A percentile compares a stretch with the other conserved stretches of the same genome.
These are phyloP conservation scores for Casuarina equisetifolia DNA, from an alignment of 306 rosid genomes.

Conservation along the genomic window DNA sequence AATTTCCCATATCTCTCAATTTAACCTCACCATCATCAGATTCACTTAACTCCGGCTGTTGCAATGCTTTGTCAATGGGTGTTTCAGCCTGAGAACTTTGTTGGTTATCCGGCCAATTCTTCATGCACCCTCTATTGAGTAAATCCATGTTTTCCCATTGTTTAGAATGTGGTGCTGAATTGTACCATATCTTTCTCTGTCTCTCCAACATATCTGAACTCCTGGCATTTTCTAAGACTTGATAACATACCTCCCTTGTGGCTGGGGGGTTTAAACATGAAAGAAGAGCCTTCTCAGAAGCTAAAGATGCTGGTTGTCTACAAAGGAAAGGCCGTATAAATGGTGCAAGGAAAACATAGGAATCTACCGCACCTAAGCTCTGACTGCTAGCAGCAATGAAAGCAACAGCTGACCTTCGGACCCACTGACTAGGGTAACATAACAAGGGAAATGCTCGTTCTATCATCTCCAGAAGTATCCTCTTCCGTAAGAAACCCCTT, in stretches of 20 bases:
- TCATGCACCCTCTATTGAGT: conserved; percentile 60
- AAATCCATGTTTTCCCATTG: conserved; percentile 85
- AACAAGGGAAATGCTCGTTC: conserved; percentile 87
- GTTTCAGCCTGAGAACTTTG: conserved; percentile 52
- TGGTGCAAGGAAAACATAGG: conserved; percentile 91
- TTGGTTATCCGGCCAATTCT: conserved; percentile 69
- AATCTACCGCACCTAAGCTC: conserved; percentile 89
- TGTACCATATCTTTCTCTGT: conserved; percentile 98
- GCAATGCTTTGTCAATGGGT: conserved; percentile 45
- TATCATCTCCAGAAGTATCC: conserved; percentile 89
- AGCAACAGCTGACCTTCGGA: conserved; percentile 80
- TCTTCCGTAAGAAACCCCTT: conserved; percentile 75
- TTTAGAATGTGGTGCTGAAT: conserved; percentile 73
- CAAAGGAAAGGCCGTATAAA: conserved; percentile 82
- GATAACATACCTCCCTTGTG: conserved; percentile 68
- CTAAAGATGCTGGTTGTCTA: conserved; percentile 86
- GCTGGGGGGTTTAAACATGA: conserved; percentile 85
- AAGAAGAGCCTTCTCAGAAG: conserved; percentile 77
- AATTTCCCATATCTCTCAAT: conserved; percentile 72
- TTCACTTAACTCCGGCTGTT: conserved; percentile 58
- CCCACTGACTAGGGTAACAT: conserved; percentile 93
- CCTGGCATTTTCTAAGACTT: conserved; percentile 83
- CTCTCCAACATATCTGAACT: conserved; percentile 97
- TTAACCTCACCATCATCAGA: conserved; percentile 65
- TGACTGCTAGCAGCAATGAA: conserved; percentile 93